Evolutionary conservation across 306 rosid genomes (phyloP).

Genomic region (Lagenaria siceraria): DNA sequence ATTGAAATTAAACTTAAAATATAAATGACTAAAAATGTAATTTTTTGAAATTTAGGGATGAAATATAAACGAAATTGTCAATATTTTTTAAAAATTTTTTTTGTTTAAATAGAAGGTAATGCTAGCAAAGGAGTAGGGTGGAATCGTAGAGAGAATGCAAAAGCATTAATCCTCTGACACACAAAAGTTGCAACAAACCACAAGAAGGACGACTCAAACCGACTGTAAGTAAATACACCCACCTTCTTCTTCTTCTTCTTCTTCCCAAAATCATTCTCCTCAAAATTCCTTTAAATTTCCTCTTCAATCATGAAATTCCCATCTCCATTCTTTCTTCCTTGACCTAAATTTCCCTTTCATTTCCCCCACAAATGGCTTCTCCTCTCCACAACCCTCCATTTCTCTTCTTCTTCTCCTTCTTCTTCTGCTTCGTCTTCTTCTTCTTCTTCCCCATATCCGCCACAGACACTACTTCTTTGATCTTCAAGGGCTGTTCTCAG

Average conservation of each 20-base stretch:
- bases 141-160: neutral
- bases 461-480: slow-evolving; percentile 33
- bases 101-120: too few species aligned
- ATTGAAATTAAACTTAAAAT: too few species aligned
- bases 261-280: neutral
- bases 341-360: neutral
- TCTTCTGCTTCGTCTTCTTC: neutral
- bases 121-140: neutral
- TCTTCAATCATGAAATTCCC: neutral
- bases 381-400: neutral
- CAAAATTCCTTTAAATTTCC: neutral
- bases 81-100: too few species aligned
- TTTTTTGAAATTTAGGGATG: too few species aligned
- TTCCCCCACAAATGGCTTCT: slow-evolving; percentile 29
- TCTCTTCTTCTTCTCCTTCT: neutral
- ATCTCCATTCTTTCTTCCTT: neutral
- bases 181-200: neutral
- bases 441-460: slow-evolving; percentile 9
- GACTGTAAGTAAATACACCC: neutral
- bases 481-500: slow-evolving; percentile 64
- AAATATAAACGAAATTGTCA: too few species aligned
- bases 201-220: neutral
- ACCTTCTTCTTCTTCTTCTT: too few species aligned
- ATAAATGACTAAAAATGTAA: too few species aligned
- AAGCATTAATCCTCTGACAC: neutral